Percentiles rank a stretch among this genome's conserved stretches.
phyloP scores from a whole-genome alignment of 805 yeast species.

The Millerozyma acaciae region DNA sequence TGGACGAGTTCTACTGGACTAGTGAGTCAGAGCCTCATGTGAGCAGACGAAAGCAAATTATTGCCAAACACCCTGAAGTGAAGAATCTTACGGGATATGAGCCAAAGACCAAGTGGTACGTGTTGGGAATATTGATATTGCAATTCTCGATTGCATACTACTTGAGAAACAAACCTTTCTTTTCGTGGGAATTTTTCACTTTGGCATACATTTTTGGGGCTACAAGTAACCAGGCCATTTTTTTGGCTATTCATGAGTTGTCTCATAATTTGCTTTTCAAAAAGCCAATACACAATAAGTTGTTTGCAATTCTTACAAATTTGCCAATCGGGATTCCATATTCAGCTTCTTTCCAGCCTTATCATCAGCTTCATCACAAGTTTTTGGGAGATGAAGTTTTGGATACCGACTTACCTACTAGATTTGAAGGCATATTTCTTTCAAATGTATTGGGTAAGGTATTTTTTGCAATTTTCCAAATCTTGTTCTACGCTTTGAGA shows the following conservation, averaged over 20 bases:
- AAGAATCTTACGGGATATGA: slow-evolving; percentile 80
- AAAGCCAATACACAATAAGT: slow-evolving; percentile 69
- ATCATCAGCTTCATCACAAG: slow-evolving; percentile 89
- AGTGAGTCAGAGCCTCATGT: slow-evolving; percentile 78
- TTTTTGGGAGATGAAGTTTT: slow-evolving; percentile 78
- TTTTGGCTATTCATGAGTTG: slow-evolving; percentile 84
- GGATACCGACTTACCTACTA: slow-evolving; percentile 88
- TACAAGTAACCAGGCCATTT: slow-evolving; percentile 77
- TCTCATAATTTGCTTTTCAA: slow-evolving; percentile 82
- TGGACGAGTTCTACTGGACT: slow-evolving; percentile 81
- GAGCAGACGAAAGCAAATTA: slow-evolving; percentile 64
- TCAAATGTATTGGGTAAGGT: slow-evolving; percentile 82
- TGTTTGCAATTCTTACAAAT: slow-evolving; percentile 74
- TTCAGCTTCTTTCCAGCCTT: slow-evolving; percentile 84
- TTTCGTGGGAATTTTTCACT: slow-evolving; percentile 50
- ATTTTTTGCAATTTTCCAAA: slow-evolving; percentile 85
- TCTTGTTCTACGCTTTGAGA: slow-evolving; percentile 82
- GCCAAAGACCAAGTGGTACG: slow-evolving; percentile 78
- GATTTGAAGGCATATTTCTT: slow-evolving; percentile 66
- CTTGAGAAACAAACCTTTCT: slow-evolving; percentile 52
- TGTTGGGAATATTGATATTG: slow-evolving; percentile 57
- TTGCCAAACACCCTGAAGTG: slow-evolving; percentile 75
- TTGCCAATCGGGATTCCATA: slow-evolving; percentile 89
- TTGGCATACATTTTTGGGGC: slow-evolving; percentile 82
- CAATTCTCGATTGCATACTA: slow-evolving; percentile 65